A percentile compares a stretch with the other conserved stretches of the same genome.
phyloP scores from a whole-genome alignment of 805 yeast species.

The Blastobotrys parvus region DNA sequence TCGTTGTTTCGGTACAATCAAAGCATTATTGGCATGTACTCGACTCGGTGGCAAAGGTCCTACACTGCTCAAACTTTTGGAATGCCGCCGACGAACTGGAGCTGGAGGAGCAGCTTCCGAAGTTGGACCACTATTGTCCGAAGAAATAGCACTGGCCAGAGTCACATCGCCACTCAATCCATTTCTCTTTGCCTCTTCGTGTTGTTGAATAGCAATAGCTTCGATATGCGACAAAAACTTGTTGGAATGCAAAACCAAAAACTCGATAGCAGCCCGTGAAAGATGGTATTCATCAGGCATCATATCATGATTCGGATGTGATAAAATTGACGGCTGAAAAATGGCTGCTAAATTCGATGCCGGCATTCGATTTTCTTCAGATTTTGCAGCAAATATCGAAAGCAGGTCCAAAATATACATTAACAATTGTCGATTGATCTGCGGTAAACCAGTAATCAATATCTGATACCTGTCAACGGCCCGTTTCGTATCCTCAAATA shows the following conservation, averaged over 20 bases:
- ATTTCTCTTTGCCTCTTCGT: constrained; percentile 14
- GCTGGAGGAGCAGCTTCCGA: background rate
- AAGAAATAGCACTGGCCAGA: background rate
- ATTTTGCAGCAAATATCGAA: constrained; percentile 73
- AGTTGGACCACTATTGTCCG: background rate
- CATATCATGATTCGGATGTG: constrained; percentile 90
- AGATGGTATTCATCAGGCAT: constrained; percentile 85
- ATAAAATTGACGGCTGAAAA: constrained; percentile 91
- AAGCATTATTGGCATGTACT: constrained; percentile 7
- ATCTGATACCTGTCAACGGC: constrained; percentile 65
- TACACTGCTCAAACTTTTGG: background rate
- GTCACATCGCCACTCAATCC: background rate
- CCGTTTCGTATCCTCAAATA: constrained; percentile 21
- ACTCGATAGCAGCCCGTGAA: constrained; percentile 79
- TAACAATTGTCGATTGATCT: constrained; percentile 69
- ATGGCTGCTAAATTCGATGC: constrained; percentile 90
- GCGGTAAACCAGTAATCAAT: constrained; percentile 63
- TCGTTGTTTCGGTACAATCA: background rate
- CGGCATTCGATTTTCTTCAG: constrained; percentile 80
- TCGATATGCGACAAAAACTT: constrained; percentile 52
- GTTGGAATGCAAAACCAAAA: constrained; percentile 78
- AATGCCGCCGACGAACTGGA: background rate
- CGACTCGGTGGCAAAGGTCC: background rate
- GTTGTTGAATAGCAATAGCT: constrained; percentile 25
- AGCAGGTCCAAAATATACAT: constrained; percentile 81